Evolutionary conservation across 1,284 basidiomycete genomes (phyloP), one percentile per base, ranked within the genome.

Genomic region (Irpex sp.): DNA sequence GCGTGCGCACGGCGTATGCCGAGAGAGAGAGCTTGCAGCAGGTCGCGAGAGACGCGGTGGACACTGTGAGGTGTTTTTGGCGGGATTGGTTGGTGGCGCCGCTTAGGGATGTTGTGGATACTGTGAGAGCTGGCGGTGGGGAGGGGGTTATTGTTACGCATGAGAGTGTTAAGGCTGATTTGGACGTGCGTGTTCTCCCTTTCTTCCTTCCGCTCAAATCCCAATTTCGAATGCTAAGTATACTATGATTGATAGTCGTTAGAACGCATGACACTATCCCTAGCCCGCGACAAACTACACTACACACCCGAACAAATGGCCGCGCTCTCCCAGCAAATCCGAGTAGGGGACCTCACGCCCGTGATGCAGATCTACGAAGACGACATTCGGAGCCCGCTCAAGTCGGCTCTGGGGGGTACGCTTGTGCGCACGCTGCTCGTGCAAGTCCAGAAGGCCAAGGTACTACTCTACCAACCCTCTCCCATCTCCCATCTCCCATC

Each of bases 361-460:
- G 91, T 98, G 8, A 82, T 98, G 67, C 81, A 89, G 68, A 84
- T 96, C 9, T 98, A 97, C 72, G 96, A 99, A 76, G 82, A 90
- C 64, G 94, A 98, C 69, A 93, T 99, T 75, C 90, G 88, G 75
- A 82, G 78, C 21, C 97, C 96, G 0, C 70, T 98, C 61, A 88
- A 84, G 67, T 94, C 92, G 35, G 92, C 88, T 4, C 64, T 98
- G 5, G 78, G 82, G 3, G 96, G 96, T 4, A 90, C 89, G 12
- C 81, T 99, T 12, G 78, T 98, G 28, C 84, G 96, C 47, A 90
- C 93, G 0, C 76, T 96, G 37, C 87, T 99, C 62, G 91, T 99
- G 59, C 96, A 98, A 72, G 83, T 98, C 1, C 96, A 99, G 71
- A 99, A 98, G 75, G 93, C 95, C 61, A 98, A 98, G 81, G 94